Evolutionary conservation across 371 early-diverging fungal species (phyloP).

Genomic region (Circinella umbellata): DNA sequence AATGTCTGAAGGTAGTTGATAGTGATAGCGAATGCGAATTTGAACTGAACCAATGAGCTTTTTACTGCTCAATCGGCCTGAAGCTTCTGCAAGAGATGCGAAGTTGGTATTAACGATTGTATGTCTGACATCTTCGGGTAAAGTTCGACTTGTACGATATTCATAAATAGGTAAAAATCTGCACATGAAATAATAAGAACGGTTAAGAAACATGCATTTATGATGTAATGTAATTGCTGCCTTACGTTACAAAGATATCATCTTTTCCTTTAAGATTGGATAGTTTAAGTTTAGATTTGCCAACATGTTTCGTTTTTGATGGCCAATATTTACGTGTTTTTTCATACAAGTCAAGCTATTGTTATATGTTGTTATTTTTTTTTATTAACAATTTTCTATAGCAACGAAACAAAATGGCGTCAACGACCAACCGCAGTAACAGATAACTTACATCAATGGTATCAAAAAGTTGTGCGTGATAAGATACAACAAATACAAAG

Average conservation of each 20-base stretch:
- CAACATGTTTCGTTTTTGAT: slow-evolving; percentile 41
- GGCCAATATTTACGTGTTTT: slow-evolving; percentile 42
- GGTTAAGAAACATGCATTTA: background rate
- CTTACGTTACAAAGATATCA: slow-evolving; percentile 51
- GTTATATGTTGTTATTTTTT: background rate
- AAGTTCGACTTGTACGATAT: slow-evolving; percentile 40
- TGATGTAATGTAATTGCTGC: background rate
- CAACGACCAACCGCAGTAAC: no score
- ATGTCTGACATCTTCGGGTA: slow-evolving; percentile 46
- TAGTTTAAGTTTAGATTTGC: slow-evolving; percentile 51
- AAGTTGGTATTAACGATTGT: slow-evolving; percentile 42
- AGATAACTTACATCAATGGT: slow-evolving; percentile 42
- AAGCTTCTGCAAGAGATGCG: slow-evolving; percentile 29
- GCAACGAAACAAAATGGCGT: background rate
- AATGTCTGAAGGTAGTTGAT: slow-evolving; percentile 29
- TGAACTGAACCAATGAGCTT: slow-evolving; percentile 43
- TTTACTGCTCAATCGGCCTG: slow-evolving; percentile 11
- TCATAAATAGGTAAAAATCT: slow-evolving; percentile 56
- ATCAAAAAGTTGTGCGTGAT: slow-evolving; percentile 51
- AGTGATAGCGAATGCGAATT: slow-evolving; percentile 41
- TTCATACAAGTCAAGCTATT: slow-evolving; percentile 40
- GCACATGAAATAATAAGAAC: background rate
- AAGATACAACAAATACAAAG: slow-evolving; percentile 45
- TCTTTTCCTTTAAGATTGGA: slow-evolving; percentile 38
- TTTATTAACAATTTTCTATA: no score